Base-by-base conservation (phyloP, 2,329 filamentous ascomycete genomes). In the Curvularia spicifera region DNA sequence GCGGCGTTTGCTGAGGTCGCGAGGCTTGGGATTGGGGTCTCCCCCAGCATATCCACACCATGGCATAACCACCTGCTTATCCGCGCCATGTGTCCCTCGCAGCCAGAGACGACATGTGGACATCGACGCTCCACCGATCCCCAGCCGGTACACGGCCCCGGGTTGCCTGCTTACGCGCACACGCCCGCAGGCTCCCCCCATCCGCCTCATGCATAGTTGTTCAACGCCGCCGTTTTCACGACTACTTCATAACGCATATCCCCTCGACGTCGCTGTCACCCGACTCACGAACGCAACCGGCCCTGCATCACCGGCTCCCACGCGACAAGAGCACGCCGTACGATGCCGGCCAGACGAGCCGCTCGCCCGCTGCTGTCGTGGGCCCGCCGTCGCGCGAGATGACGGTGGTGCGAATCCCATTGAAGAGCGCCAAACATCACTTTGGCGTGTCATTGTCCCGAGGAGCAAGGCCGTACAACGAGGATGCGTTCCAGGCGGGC, bases 241-340 rank as follows among this genome's bases (percentile, higher is more conserved):
- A 96, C 69, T 98, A 99, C 81, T 99, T 99, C 77, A 91, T 98
- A 59, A 97, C 95, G 8, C 92, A 97, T 76, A 85, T 99, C 1
- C 94, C 95, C 4, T 96, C 93, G 18, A 96, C 93, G 13, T 97
- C 93, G 3, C 84, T 97, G 44, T 91, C 97, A 69, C 94, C 95
- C 7, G 94, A 98, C 77, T 90, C 91, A 35, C 84, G 87, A 54
- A 80, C 82, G 22, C 79, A 83, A 18, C 73, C 80, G 28, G 88
- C 87, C 3, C 87, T 87, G 29, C 89, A 91, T 67, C 93, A 97
- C 76, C 93, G 95, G 76, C 86, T 97, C 5, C 93, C 93, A 48
- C 90, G 93, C 68, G 86, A 91, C 66, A 91, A 91, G 24, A 95
- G 92, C 46, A 90, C 87, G 44, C 93, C 93, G 29, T 91, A 97